Evolutionary conservation across 345 rosid genomes (phyloP).

Genomic region (Lenwebbia sp.): DNA sequence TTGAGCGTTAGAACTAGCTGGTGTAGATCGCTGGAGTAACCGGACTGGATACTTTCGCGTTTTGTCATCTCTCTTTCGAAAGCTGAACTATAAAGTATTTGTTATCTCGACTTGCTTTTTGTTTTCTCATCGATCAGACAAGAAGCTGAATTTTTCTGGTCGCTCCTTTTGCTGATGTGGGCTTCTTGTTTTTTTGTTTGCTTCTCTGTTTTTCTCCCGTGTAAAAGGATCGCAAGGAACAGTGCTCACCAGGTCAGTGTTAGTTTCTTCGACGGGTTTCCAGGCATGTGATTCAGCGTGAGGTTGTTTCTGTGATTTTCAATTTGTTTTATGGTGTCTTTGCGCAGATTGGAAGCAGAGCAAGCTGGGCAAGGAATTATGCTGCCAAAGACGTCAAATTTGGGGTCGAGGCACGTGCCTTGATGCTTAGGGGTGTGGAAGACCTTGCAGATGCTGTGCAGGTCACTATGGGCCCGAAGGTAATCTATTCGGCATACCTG

Average conservation of each 20-base stretch:
- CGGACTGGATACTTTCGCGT: not conserved
- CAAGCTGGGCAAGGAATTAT: constrained; percentile 71
- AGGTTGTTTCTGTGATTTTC: not conserved
- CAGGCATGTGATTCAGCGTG: not conserved
- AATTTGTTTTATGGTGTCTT: not conserved
- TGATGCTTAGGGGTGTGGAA: constrained; percentile 92
- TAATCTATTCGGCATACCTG: constrained; percentile 3
- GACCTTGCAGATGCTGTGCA: constrained; percentile 90
- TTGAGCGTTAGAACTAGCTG: not conserved
- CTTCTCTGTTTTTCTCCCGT: not conserved
- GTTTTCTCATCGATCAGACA: not conserved
- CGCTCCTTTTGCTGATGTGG: not conserved
- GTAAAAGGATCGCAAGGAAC: constrained; percentile 38
- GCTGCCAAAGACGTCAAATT: constrained; percentile 84
- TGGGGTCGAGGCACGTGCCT: constrained; percentile 82
- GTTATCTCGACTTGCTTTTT: not conserved
- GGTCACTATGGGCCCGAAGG: constrained; percentile 99
- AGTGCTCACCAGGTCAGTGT: constrained; percentile 45
- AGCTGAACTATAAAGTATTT: not conserved
- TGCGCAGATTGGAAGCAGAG: constrained; percentile 58
- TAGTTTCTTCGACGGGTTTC: not conserved
- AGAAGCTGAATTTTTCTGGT: not conserved
- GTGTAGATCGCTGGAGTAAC: not conserved
- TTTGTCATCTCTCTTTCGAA: not conserved
- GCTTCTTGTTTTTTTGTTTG: not conserved